Evolutionary conservation across 768 basidiomycete species (phyloP).

Genomic region (Leccinum sublutescens): DNA sequence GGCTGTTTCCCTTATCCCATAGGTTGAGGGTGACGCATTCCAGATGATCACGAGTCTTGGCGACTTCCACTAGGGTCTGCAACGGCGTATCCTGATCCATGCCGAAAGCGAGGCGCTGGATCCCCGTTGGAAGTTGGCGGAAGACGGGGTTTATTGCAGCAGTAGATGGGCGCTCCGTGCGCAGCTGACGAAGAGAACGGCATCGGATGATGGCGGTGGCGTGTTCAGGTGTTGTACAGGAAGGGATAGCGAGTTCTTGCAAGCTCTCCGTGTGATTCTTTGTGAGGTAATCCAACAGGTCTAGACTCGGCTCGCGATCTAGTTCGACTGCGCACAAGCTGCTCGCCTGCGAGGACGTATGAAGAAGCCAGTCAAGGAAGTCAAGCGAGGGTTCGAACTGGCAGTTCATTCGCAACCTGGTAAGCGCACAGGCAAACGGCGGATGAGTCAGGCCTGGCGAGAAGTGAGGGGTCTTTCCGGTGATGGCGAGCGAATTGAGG

Average conservation of each 20-base stretch:
- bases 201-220: constrained; percentile 47
- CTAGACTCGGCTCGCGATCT: constrained; percentile 55
- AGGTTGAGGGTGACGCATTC: constrained; percentile 52
- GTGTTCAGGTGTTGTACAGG: constrained; percentile 48
- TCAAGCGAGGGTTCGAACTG: constrained; percentile 60
- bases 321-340: constrained; percentile 54
- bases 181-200: constrained; percentile 49
- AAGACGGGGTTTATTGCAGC: constrained; percentile 39
- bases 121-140: constrained; percentile 45
- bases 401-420: constrained; percentile 61
- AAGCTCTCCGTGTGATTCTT: constrained; percentile 48
- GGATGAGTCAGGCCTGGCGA: constrained; percentile 37
- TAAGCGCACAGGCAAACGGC: constrained; percentile 47
- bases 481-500: constrained; percentile 53
- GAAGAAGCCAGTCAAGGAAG: constrained; percentile 69
- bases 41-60: constrained; percentile 46
- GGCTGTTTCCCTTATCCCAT: constrained; percentile 49
- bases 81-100: constrained; percentile 55
- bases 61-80: constrained; percentile 51
- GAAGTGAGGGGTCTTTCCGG: constrained; percentile 55
- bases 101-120: constrained; percentile 61
- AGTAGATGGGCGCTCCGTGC: constrained; percentile 54
- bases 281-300: constrained; percentile 55
- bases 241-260: constrained; percentile 56
- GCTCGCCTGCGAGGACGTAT: constrained; percentile 45